Percentiles rank a stretch among this genome's conserved stretches.
These are phyloP conservation scores for Solanum clarkiae DNA, from an alignment of 257 asterid genomes.

Conservation along the genomic window DNA sequence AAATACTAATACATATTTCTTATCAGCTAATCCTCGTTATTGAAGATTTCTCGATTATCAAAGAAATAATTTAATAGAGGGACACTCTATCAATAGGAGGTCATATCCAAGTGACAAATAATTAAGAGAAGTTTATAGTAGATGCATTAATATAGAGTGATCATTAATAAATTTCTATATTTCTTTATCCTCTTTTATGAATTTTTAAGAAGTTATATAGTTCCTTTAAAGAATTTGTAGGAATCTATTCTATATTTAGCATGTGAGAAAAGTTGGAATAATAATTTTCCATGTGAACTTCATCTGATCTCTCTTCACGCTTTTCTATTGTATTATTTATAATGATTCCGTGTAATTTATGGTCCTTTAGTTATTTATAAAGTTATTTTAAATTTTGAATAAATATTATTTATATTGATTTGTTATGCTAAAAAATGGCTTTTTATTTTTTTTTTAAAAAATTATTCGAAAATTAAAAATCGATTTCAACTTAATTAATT, in stretches of 20 bases:
- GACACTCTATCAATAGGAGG: too few relatives aligned
- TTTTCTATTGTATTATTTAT: not conserved
- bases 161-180: not conserved
- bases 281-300: not conserved
- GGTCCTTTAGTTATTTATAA: too few relatives aligned
- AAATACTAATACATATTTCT: too few relatives aligned
- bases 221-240: not conserved
- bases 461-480: too few relatives aligned
- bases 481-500: too few relatives aligned
- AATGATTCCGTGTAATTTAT: too few relatives aligned
- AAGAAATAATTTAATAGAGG: not conserved
- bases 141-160: not conserved
- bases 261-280: not conserved
- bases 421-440: too few relatives aligned
- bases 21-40: too few relatives aligned
- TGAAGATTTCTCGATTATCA: too few relatives aligned
- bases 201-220: not conserved
- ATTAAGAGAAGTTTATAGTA: not conserved
- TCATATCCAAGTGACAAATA: not conserved
- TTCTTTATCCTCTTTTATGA: not conserved
- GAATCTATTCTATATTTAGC: not conserved
- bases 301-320: not conserved
- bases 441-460: too few relatives aligned
- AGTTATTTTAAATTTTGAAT: too few relatives aligned
- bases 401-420: too few relatives aligned